These are phyloP conservation scores for Ustilago esculenta DNA, from an alignment of 1,284 basidiomycete genomes.

Conservation along the genomic window DNA sequence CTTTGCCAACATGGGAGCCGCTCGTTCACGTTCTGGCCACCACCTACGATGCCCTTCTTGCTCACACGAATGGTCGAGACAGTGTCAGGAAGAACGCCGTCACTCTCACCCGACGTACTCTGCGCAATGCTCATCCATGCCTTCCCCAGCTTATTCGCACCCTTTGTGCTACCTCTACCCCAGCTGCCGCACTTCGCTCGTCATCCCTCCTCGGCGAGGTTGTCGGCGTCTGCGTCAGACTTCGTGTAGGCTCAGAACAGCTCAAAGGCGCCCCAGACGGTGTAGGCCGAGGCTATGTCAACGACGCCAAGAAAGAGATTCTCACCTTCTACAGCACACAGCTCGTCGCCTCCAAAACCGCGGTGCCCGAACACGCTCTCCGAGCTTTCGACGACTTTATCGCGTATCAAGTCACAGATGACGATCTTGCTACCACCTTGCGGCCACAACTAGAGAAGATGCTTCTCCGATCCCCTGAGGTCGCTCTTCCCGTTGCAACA, in stretches of 20 bases:
- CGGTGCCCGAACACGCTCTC: conserved; percentile 39
- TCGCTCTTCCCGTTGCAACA: conserved; percentile 46
- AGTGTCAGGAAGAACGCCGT: conserved; percentile 35
- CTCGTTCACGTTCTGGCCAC: conserved; percentile 49
- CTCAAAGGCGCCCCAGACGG: conserved; percentile 47
- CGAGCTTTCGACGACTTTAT: conserved; percentile 56
- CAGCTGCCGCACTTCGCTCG: conserved; percentile 35
- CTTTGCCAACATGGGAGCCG: conserved; percentile 28
- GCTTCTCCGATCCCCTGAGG: conserved; percentile 63
- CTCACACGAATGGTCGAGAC: conserved; percentile 13
- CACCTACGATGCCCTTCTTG: conserved; percentile 45
- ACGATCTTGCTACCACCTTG: conserved; percentile 49
- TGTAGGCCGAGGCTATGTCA: conserved; percentile 42
- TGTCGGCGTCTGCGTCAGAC: conserved; percentile 44
- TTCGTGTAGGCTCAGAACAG: conserved; percentile 51
- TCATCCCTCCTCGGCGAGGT: conserved; percentile 51
- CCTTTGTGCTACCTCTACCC: conserved; percentile 31
- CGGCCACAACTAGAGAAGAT: conserved; percentile 63
- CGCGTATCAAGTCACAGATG: conserved; percentile 34
- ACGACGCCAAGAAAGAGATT: conserved; percentile 32
- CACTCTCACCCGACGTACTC: conserved; percentile 35
- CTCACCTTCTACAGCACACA: conserved; percentile 57
- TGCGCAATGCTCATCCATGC: conserved; percentile 37
- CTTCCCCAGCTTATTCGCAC: conserved; percentile 47
- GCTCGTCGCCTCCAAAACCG: conserved; percentile 54